Evolutionary conservation across 192 early-diverging fungal species (phyloP), one percentile per base, ranked within the genome.

Genomic region (Coemansia asiatica): DNA sequence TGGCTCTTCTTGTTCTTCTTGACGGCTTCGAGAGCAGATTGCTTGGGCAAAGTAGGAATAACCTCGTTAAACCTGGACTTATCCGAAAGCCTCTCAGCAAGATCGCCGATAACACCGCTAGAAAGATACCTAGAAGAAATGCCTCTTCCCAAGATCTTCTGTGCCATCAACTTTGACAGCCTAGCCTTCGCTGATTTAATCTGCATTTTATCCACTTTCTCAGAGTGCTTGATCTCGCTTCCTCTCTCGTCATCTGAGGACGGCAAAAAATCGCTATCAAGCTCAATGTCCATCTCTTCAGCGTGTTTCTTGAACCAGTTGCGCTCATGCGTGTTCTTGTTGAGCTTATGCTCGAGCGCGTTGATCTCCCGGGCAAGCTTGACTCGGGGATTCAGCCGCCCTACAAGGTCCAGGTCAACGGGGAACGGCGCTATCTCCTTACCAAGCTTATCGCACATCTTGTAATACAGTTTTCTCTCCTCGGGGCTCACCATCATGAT

Each of bases 401-500:
- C 75, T 18, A 94, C 67, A 6, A 94, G 78, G 16, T 85, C 75
- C n/a, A 81, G 68, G 60, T 96, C 93, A 1, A 95, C 76, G 1
- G 95, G 94, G 71, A 95, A 97, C 33, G 91, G 88, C 4, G 87
- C 66, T 59, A 84, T 69, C 71, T 90, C 85, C 77, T 95, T 94
- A 56, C 85, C 85, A 5, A 98, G 83, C 7, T 87, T 85, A n/a
- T 85, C 71, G 56, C 91, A 92, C 49, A 98, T 86, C 72, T 91
- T 90, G 61, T 88, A 85, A 78, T 95, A 96, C 26, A 90, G 66
- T 50, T 85, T 84, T 22, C 87, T 69, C 65, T 98, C 96, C 56
- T 94, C 88, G 21, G 96, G 94, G 26, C 89, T 88, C 63, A 86
- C 88, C 46, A 98, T 72, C 82, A 94, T 79, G 22, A 98, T 74